Conservation (phyloP, 805 yeast genomes). For the Grigorovia transvaalensis region DNA sequence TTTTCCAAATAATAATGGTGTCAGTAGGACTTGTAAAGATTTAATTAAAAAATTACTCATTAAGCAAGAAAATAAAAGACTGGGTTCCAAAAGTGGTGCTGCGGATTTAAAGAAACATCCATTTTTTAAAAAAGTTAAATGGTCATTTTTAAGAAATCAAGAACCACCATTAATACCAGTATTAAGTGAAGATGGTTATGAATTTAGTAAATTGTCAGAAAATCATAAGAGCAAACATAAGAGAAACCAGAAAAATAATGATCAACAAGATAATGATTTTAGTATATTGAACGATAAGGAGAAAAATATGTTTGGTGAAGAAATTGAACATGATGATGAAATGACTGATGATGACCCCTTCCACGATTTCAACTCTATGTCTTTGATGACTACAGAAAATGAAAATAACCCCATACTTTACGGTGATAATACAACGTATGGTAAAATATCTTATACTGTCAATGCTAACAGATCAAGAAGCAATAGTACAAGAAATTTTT, state of each 20-base stretch:
- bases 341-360: conserved; percentile 59
- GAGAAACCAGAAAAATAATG: background rate
- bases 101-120: conserved; percentile 87
- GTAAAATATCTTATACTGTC: conserved; percentile 33
- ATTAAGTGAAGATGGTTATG: conserved; percentile 43
- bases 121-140: conserved; percentile 82
- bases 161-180: conserved; percentile 95
- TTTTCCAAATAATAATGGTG: conserved; percentile 58
- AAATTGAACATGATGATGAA: conserved; percentile 27
- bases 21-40: conserved; percentile 68
- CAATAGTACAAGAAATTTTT: conserved; percentile 29
- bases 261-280: background rate
- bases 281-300: conserved; percentile 18
- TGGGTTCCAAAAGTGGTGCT: conserved; percentile 92
- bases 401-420: conserved; percentile 44
- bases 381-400: conserved; percentile 55
- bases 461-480: conserved; percentile 32
- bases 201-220: conserved; percentile 33
- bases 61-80: conserved; percentile 78
- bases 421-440: conserved; percentile 34
- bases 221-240: conserved; percentile 11
- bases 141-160: conserved; percentile 90
- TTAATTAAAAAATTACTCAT: conserved; percentile 71
- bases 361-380: conserved; percentile 74
- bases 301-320: conserved; percentile 25